Percentiles rank a stretch among this genome's conserved stretches.
phyloP scores from a whole-genome alignment of 2,329 filamentous ascomycete species.

The Neonectria faginata region DNA sequence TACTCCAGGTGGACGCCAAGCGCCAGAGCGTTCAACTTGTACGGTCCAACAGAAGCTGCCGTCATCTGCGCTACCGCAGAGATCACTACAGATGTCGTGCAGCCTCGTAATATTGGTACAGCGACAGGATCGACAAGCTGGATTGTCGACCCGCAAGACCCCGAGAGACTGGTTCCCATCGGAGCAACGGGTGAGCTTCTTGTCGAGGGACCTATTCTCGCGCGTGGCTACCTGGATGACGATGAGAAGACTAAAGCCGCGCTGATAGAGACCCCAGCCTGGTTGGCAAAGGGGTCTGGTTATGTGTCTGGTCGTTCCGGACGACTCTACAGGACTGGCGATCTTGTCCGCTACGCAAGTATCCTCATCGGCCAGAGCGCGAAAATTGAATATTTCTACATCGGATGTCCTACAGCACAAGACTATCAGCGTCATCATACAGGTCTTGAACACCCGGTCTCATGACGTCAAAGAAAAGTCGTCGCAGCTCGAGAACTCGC shows the following conservation, averaged over 20 bases:
- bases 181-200: conserved; percentile 27
- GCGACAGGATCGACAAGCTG: background rate
- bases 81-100: background rate
- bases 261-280: conserved; percentile 18
- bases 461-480: background rate
- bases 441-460: background rate
- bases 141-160: conserved; percentile 28
- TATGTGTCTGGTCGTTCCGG: conserved; percentile 1
- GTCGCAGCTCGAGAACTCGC: background rate
- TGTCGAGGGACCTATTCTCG: conserved; percentile 18
- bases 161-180: conserved; percentile 22
- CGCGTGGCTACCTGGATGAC: background rate
- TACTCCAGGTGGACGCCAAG: conserved; percentile 14
- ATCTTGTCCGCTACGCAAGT: conserved; percentile 55
- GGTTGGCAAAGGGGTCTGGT: conserved; percentile 6
- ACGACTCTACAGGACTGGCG: conserved; percentile 59
- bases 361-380: conserved; percentile 12
- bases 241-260: background rate
- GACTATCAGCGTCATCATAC: background rate
- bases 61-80: conserved; percentile 11
- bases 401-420: conserved; percentile 23
- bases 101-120: conserved; percentile 18
- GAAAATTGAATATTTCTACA: conserved; percentile 18
- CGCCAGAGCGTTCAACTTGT: conserved; percentile 10
- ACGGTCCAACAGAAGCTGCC: conserved; percentile 25